Evolutionary conservation across 2,329 filamentous ascomycete species (phyloP), one percentile per base, ranked within the genome.

Genomic region (Neopestalotiopsis clavispora): DNA sequence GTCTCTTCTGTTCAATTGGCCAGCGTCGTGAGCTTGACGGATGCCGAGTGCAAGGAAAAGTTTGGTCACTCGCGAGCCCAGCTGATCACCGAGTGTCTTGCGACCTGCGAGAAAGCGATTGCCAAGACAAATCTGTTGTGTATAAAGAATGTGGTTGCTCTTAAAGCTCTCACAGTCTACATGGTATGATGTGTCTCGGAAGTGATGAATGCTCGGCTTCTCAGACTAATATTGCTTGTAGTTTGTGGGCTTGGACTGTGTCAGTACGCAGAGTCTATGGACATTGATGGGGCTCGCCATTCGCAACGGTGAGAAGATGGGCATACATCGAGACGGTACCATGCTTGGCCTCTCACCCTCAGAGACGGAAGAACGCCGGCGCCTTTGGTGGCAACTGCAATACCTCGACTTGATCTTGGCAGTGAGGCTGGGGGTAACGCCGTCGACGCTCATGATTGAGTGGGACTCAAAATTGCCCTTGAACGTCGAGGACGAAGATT

Each of bases 381-480:
- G 67, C n/a, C 49, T 68, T 17, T 68, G 67, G 67, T 68, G 67
- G 67, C 67, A 68, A 9, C 34, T 68, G 60, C 67, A 68, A 32
- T 65, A 64, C 9, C 45, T 68, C 1, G 67, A 68, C 34, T 23
- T 68, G 12, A 64, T 64, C 20, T 20, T 68, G 1, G 59, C 67
- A 4, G 23, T 52, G n/a, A 38, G 42, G 4, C 45, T 68, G 9
- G 67, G 67, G 6, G 56, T 40, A n/a, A 64, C 58, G 13, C 61
- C 67, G 4, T 42, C 58, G 0, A 64, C 67, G 4, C 49, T 68
- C 5, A 59, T 42, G 10, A 45, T 59, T 10, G 67, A 65, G 7
- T 68, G 67, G 67, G 67, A 68, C 32, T 45, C 61, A 10, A 49
- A 34, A 17, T 45, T 65, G 4, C 60, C 67, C 1, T 14, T 59